A percentile compares a stretch with the other conserved stretches of the same genome.
Evolutionary conservation across 2,329 filamentous ascomycete species (phyloP).

Genomic region (Calonectria hawksworthii): DNA sequence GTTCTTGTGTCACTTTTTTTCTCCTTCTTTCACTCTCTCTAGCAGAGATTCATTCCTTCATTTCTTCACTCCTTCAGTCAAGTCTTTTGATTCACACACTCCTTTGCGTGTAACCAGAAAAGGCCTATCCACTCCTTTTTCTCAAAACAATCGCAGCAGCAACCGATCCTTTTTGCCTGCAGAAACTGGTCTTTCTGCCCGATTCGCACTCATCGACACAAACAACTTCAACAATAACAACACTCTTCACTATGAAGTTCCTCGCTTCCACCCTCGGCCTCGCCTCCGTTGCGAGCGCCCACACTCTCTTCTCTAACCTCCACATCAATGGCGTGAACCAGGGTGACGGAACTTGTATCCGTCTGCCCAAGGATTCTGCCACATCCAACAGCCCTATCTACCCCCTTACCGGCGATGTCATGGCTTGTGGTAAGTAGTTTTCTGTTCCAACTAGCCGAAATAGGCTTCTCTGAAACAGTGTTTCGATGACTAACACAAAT

Average conservation of each 20-base stretch:
- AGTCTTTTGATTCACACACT: conserved; percentile 33
- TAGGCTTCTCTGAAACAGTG: background rate
- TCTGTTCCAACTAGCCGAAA: background rate
- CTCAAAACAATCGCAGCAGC: conserved; percentile 11
- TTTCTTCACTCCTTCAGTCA: conserved; percentile 34
- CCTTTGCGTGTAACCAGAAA: conserved; percentile 29
- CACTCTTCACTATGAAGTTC: conserved; percentile 54
- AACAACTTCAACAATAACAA: background rate
- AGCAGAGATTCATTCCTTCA: conserved; percentile 30
- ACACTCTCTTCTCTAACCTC: conserved; percentile 75
- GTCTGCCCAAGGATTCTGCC: conserved; percentile 69
- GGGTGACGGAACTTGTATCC: conserved; percentile 80
- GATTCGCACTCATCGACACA: background rate
- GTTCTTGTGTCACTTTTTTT: conserved; percentile 26
- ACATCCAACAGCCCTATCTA: conserved; percentile 71
- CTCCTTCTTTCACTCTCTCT: conserved; percentile 20
- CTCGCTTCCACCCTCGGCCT: conserved; percentile 51
- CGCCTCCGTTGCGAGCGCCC: conserved; percentile 60
- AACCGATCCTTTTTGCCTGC: conserved; percentile 28
- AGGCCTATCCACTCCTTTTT: conserved; percentile 27
- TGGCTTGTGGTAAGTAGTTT: conserved; percentile 76
- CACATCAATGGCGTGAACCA: conserved; percentile 73
- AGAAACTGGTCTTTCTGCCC: conserved; percentile 45
- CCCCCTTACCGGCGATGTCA: conserved; percentile 69
- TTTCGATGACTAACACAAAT: conserved; percentile 8